Base-by-base conservation (phyloP, 2,329 filamentous ascomycete species). In the Pezicula radicicola region DNA sequence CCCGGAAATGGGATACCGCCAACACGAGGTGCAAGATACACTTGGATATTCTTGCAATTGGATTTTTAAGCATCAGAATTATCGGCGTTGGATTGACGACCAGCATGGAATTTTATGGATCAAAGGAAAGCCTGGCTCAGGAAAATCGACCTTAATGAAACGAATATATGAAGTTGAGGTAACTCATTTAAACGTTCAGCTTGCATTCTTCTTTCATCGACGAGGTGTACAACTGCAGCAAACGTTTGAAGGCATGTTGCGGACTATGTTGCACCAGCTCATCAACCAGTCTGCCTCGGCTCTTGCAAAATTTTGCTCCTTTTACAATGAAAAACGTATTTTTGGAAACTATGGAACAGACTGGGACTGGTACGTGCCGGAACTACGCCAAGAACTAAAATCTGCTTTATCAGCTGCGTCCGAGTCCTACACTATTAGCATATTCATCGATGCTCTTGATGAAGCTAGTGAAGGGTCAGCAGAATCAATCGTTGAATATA, bases 31-130 rank as follows among this genome's bases (percentile, higher is more conserved):
- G 21, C 67, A 66, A 19, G 50, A 55, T 0, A 69, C 72, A 0
- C 58, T 72, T 42, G 42, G 50, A 0, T 62, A 63, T 6, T 71
- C 72, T 0, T 75, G 69, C 49, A 55, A 60, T 49, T 76, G 72
- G 73, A 52, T 76, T 0, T 51, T 71, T 0, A 48, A 63, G 1
- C 58, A 56, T 10, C 8, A 51, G 0, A 36, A 65, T 13, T 75
- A 71, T 49, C 36, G 56, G 0, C 49, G 63, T 0, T 76, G 72
- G 73, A 60, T 69, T 18, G 58, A 72, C 43, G 49, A 65, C 2
- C 63, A 72, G 28, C 53, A 64, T 27, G 71, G 72, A 7, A 66
- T 77, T 30, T 50, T 77, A 0, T 78, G 72, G 74, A 72, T 78
- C 27, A 68, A 68, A 30, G 75, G 75, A 1, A 75, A 76, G 4